Evolutionary conservation across 441 rosid species (phyloP).

Genomic region (Macaranga tanarius): DNA sequence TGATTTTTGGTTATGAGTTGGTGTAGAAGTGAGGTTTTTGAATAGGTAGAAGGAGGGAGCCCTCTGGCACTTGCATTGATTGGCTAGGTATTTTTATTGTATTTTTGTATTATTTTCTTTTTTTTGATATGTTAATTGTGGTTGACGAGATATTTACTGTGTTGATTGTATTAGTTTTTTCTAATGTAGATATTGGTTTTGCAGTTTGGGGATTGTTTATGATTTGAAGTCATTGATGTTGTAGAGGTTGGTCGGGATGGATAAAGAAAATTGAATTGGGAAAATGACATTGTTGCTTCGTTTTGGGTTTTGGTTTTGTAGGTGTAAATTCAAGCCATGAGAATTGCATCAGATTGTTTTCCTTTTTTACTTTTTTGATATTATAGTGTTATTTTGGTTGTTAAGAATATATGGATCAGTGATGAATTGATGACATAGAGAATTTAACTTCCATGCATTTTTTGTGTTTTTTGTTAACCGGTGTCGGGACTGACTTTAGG

Average conservation of each 20-base stretch:
- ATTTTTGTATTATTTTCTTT: conserved; percentile 9
- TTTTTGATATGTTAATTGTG: not conserved
- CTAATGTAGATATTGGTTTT: conserved; percentile 2
- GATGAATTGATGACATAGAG: too few relatives aligned
- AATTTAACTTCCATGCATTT: too few relatives aligned
- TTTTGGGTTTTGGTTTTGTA: not conserved
- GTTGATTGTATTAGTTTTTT: not conserved
- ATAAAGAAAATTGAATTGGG: conserved; percentile 1
- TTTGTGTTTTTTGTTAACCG: too few relatives aligned
- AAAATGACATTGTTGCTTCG: not conserved
- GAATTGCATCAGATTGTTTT: not conserved
- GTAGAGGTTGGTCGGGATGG: not conserved
- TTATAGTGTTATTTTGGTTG: not conserved
- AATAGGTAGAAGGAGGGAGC: conserved; percentile 33
- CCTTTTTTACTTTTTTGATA: too few relatives aligned
- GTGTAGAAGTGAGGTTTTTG: conserved; percentile 20
- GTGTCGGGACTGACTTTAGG: not conserved
- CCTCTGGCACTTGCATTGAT: conserved; percentile 37
- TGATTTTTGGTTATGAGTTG: conserved; percentile 21
- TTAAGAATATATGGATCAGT: not conserved
- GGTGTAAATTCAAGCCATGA: not conserved
- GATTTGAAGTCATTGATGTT: not conserved
- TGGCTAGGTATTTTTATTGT: conserved; percentile 40
- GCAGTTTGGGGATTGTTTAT: not conserved
- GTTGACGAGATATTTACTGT: not conserved